Conservation (phyloP, 768 basidiomycete species). For the Auriscalpium microsporum region DNA sequence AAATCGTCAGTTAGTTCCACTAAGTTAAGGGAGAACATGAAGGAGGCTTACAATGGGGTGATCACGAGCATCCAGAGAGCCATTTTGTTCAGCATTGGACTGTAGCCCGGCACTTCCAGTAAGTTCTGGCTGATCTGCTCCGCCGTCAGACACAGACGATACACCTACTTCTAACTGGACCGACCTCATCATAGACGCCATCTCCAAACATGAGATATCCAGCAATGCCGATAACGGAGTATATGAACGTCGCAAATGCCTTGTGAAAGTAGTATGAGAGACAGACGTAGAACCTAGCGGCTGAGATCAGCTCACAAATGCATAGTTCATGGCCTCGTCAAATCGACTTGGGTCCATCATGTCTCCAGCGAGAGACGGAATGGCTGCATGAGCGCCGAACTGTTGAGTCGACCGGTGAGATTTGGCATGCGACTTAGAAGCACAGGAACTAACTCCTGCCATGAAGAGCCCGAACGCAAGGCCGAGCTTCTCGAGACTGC, state of each 20-base stretch:
- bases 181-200: constrained; percentile 71
- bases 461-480: constrained; percentile 86
- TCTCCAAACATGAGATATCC: constrained; percentile 93
- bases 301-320: constrained; percentile 50
- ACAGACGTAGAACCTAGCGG: constrained; percentile 7
- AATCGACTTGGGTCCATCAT: constrained; percentile 81
- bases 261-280: not conserved
- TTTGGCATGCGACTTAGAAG: not conserved
- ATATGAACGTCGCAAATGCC: constrained; percentile 16
- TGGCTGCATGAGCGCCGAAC: constrained; percentile 89
- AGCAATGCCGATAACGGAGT: constrained; percentile 56
- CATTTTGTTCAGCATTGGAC: constrained; percentile 55
- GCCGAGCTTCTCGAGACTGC: constrained; percentile 51
- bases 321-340: constrained; percentile 73
- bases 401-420: constrained; percentile 20
- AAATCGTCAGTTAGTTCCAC: too few relatives aligned
- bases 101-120: constrained; percentile 64
- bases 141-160: not conserved
- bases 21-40: too few relatives aligned
- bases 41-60: constrained; percentile 50
- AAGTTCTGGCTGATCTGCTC: constrained; percentile 76
- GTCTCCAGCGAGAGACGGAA: constrained; percentile 84
- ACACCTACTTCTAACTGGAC: constrained; percentile 12
- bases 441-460: constrained; percentile 54
- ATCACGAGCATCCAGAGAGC: constrained; percentile 85